Base-by-base conservation (phyloP, 2,329 filamentous ascomycete genomes). In the Calonectria honghensis region DNA sequence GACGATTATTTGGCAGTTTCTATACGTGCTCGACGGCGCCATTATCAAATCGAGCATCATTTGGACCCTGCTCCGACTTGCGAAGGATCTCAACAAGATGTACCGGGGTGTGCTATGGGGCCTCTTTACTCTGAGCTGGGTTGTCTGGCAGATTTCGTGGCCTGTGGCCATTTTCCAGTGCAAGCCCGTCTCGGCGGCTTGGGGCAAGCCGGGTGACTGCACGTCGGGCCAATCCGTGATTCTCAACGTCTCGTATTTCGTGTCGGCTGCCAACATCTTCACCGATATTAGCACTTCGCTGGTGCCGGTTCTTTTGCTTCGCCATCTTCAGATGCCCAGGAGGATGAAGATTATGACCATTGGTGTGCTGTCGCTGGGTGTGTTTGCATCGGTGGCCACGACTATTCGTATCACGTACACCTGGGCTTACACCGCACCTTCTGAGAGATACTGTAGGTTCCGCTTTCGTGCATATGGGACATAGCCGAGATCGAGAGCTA, bases 111-210 rank as follows among this genome's bases (percentile, higher is more conserved):
- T 61, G 9, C 65, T 77, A 2, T 76, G 68, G 66, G 70, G 14
- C 0, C 67, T 78, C 4, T 76, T 75, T 2, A 72, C 24, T 4
- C 67, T 78, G 9, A 77, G 52, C 51, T 79, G 76, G 73, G 57
- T 72, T 14, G 69, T 75, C 6, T 79, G 76, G 76, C 75, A 76
- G 37, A 75, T 79, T 29, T 70, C 73, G 1, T 79, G 75, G 70
- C 74, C 76, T 6, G 76, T 78, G 20, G 77, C 75, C 29, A 77
- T 79, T 64, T 76, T 79, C 54, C 77, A 78, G 61, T 79, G 77
- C 73, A 79, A 76, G 20, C 77, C 77, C 29, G 73, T 79, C 14
- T 52, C 75, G 4, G 76, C 76, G 14, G 73, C 76, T 13, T 77
- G 76, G 76, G 72, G 72, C 14, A 29, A 75, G 45, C 76, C 74